Base-by-base conservation (phyloP, 2,329 filamentous ascomycete species). In the Orbilia oligospora region DNA sequence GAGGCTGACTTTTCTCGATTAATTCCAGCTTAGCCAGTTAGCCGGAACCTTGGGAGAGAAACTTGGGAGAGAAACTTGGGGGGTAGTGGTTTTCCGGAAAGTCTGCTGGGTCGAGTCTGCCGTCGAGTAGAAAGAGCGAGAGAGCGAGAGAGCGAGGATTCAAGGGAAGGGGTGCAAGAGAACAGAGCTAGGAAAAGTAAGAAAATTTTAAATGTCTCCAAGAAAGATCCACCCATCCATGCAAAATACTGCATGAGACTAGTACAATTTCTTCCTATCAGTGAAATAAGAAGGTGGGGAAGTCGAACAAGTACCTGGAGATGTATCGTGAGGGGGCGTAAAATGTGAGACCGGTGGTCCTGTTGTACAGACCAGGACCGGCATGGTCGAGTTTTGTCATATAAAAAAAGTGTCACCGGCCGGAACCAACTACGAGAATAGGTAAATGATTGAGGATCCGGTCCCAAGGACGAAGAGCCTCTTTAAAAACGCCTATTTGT, bases 231-330 rank as follows among this genome's bases (percentile, higher is more conserved):
- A 78, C 75, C 56, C 75, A 78, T 78, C 75, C 75, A 78, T 78
- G 75, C 75, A 72, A 78, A 68, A 51, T 18, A 53, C 63, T 78
- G 75, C 75, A 78, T 78, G 75, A 71, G 68, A 78, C 75, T 78
- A 78, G 75, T 68, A 71, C 75, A 51, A 63, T 78, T 46, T 72
- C 75, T 78, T 72, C 68, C 75, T 78, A 78, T 78, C 75, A 63
- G 75, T 72, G 46, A 78, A 78, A 69, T 72, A 64, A 78, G 77
- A 76, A 80, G 77, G 77, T 76, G 68, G 77, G 77, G 71, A 76
- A 80, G 61, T 68, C 66, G 68, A 63, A 36, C 53, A 58, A 76
- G 73, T 71, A 66, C 61, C 67, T 77, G 58, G 68, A 46, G 53
- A 51, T n/a, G 49, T 41, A 64, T 46, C 55, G 51, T 78, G 76